These are phyloP conservation scores for Suillus brevipes DNA, from an alignment of 768 basidiomycete species.

Conservation along the genomic window DNA sequence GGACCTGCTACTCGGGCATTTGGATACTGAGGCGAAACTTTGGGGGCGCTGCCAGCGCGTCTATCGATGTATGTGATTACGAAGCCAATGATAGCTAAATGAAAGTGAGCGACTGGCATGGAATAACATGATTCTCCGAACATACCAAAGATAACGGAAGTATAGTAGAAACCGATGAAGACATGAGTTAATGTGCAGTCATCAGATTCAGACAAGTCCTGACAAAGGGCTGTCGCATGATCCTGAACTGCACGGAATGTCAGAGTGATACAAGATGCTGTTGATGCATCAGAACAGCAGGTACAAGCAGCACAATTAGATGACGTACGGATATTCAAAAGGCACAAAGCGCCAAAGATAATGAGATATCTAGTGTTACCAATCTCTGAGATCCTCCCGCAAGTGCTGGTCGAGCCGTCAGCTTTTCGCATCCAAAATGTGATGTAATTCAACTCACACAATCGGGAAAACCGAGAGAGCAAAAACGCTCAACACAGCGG, in stretches of 20 bases:
- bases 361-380: constrained; percentile 22
- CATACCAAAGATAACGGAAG: constrained; percentile 29
- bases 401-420: constrained; percentile 10
- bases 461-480: constrained; percentile 15
- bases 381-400: constrained; percentile 17
- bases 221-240: constrained; percentile 21
- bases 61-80: constrained; percentile 31
- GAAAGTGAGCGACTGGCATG: not conserved
- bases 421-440: not conserved
- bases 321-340: constrained; percentile 21
- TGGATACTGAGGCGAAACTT: constrained; percentile 23
- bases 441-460: constrained; percentile 15
- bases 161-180: constrained; percentile 31
- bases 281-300: not conserved
- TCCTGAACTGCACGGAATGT: constrained; percentile 29
- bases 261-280: constrained; percentile 24
- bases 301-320: not conserved
- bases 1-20: constrained; percentile 31
- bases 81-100: constrained; percentile 23
- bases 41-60: constrained; percentile 21
- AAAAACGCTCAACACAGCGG: constrained; percentile 12
- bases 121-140: not conserved
- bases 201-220: constrained; percentile 26
- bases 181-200: constrained; percentile 23
- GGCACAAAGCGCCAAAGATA: constrained; percentile 20